Conservation (phyloP, 805 yeast genomes). For the Kuraishia piskuri region DNA sequence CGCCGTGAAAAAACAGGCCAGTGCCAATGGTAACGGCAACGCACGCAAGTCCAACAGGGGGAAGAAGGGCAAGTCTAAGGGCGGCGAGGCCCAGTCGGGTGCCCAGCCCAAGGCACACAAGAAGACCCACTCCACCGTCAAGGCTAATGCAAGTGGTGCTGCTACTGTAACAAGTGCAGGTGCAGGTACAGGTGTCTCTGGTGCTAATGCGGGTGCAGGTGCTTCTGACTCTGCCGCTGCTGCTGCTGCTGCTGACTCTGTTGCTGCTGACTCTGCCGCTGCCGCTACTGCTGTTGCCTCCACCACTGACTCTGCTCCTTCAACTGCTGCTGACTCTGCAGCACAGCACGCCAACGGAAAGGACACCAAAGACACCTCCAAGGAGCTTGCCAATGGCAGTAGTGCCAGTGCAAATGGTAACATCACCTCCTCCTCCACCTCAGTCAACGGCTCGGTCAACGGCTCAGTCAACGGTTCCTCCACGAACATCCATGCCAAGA, state of each 20-base stretch:
- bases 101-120: background rate
- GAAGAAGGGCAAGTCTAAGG: conserved; percentile 2
- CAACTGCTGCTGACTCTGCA: too few relatives aligned
- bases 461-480: background rate
- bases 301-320: background rate
- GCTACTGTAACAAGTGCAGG: background rate
- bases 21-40: background rate
- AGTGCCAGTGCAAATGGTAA: too few relatives aligned
- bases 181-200: background rate
- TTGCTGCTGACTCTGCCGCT: background rate
- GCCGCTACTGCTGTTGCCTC: background rate
- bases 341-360: too few relatives aligned
- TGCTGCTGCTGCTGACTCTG: background rate
- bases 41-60: conserved; percentile 1
- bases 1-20: conserved; percentile 12
- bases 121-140: background rate
- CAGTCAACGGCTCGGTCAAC: background rate
- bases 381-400: background rate
- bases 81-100: conserved; percentile 2
- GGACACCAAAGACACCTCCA: too few relatives aligned
- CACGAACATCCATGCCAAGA: too few relatives aligned
- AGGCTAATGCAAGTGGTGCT: too few relatives aligned
- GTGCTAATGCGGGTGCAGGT: too few relatives aligned
- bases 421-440: too few relatives aligned
- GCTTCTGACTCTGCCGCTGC: conserved; percentile 1